Base-by-base conservation (phyloP, 352 stramenopile genomes). In the Aphanomyces cochlioides region DNA sequence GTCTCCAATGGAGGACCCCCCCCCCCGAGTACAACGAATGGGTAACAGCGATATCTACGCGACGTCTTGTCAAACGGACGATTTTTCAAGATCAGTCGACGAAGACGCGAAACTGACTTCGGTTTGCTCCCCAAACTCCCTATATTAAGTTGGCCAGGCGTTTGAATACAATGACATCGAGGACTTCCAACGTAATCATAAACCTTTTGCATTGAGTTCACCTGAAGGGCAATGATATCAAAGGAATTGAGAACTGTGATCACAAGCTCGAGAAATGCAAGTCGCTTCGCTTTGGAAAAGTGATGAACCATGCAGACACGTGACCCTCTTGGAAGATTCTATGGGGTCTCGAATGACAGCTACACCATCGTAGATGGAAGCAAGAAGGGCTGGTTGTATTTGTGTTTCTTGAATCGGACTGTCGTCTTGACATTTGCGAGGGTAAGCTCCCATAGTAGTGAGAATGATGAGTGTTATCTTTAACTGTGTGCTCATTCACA, bases 281-380 rank as follows among this genome's bases (percentile, higher is more conserved):
- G 70, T 4, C 83, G 75, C 43, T 81, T 80, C 17, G 64, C 70
- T 28, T 75, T 78, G 3, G 83, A 90, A 67, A 90, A 69, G 54
- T 90, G 88, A 74, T 81, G 80, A 19, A 92, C 82, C 36, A 90
- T 92, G 80, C 80, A 90, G 61, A 80, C 87, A 0, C 79, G n/a
- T n/a, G n/a, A n/a, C n/a, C n/a, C n/a, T n/a, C n/a, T n/a, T n/a
- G n/a, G n/a, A n/a, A n/a, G n/a, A n/a, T n/a, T n/a, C n/a, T n/a
- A n/a, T n/a, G n/a, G n/a, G n/a, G n/a, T n/a, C n/a, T n/a, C n/a
- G n/a, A n/a, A n/a, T 19, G 72, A 50, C 45, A 15, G 45, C 17
- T 17, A 50, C 10, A 17, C 17, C 10, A 15, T 50, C 10, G 45
- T 17, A 17, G 17, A 50, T 15, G 45, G 17, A 50, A 10, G 10